These are phyloP conservation scores for Nematocida major DNA, from an alignment of 371 early-diverging fungal genomes.

Conservation along the genomic window DNA sequence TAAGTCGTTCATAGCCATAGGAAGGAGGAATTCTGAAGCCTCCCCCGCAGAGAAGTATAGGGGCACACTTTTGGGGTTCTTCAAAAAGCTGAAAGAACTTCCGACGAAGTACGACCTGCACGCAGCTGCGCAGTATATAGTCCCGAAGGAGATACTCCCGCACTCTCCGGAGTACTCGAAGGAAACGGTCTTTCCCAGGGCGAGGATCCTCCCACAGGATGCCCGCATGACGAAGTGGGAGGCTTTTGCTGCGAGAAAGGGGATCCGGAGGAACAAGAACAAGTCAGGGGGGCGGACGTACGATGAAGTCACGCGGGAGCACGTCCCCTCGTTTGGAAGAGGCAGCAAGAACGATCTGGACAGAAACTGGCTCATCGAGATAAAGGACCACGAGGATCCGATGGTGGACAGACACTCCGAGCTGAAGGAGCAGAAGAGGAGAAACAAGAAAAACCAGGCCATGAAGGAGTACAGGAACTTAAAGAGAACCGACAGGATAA, in stretches of 20 bases:
- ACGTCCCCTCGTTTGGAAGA: slow-evolving; percentile 81
- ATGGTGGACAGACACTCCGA: slow-evolving; percentile 15
- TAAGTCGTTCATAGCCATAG: slow-evolving; percentile 40
- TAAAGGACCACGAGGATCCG: slow-evolving; percentile 40
- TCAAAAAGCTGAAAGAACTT: slow-evolving; percentile 23
- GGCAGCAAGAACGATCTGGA: slow-evolving; percentile 69
- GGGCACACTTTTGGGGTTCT: not conserved
- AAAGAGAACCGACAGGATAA: slow-evolving; percentile 30
- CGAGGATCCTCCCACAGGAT: slow-evolving; percentile 34
- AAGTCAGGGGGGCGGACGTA: slow-evolving; percentile 71
- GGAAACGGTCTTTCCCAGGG: slow-evolving; percentile 42
- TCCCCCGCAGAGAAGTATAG: not conserved
- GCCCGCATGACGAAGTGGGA: slow-evolving; percentile 80
- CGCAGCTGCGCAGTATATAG: slow-evolving; percentile 11
- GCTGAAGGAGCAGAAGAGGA: slow-evolving; percentile 15
- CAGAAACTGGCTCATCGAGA: slow-evolving; percentile 35
- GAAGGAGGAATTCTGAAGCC: not conserved
- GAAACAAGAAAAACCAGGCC: slow-evolving; percentile 1
- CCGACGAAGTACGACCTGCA: slow-evolving; percentile 44
- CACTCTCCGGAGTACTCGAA: slow-evolving; percentile 31
- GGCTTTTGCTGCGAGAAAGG: slow-evolving; percentile 91
- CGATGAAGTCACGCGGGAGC: slow-evolving; percentile 78
- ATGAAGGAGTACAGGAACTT: slow-evolving; percentile 20
- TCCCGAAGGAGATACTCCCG: slow-evolving; percentile 36
- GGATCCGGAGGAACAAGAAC: slow-evolving; percentile 73